phyloP scores from a whole-genome alignment of 1,284 basidiomycete species.

The Malassezia slooffiae region DNA sequence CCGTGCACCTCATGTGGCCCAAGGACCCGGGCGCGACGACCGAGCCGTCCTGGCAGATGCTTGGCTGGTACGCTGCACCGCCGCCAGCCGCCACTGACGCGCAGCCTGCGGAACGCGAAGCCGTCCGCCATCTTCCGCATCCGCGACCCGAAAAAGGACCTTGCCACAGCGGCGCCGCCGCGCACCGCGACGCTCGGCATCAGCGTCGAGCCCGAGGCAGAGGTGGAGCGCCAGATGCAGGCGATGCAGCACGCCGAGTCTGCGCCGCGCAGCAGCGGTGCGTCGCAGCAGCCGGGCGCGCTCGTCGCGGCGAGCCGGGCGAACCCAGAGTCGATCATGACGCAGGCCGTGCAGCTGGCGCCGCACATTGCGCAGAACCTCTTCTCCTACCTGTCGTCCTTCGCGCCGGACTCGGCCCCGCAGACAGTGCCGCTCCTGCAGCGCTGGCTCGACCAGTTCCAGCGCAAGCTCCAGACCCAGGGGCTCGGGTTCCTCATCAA shows the following conservation, averaged over 20 bases:
- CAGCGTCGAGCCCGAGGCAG: slow-evolving; percentile 29
- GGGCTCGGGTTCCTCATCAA: slow-evolving; percentile 30
- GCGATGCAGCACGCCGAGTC: slow-evolving; percentile 1
- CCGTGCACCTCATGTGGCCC: slow-evolving; percentile 40
- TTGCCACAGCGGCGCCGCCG: slow-evolving; percentile 1
- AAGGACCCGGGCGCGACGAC: not conserved
- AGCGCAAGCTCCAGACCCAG: slow-evolving; percentile 36
- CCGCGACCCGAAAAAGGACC: slow-evolving; percentile 8
- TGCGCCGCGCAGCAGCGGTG: not conserved
- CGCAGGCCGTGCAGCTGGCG: slow-evolving; percentile 21
- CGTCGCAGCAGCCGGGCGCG: not conserved
- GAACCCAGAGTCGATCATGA: slow-evolving; percentile 3
- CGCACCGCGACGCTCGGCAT: slow-evolving; percentile 34
- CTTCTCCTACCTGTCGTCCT: slow-evolving; percentile 38
- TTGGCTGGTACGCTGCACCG: slow-evolving; percentile 25
- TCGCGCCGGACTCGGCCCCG: slow-evolving; percentile 40
- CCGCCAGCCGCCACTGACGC: not conserved
- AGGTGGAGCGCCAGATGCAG: slow-evolving; percentile 32
- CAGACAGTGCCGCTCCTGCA: slow-evolving; percentile 41
- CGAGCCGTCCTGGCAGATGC: slow-evolving; percentile 25
- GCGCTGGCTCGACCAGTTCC: slow-evolving; percentile 44
- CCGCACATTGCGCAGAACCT: slow-evolving; percentile 39
- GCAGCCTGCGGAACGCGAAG: slow-evolving; percentile 34
- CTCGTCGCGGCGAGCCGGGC: slow-evolving; percentile 2
- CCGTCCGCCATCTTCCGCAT: slow-evolving; percentile 42